Evolutionary conservation across 352 stramenopile species (phyloP), one percentile per base, ranked within the genome.

Genomic region (Plasmopara halstedii): DNA sequence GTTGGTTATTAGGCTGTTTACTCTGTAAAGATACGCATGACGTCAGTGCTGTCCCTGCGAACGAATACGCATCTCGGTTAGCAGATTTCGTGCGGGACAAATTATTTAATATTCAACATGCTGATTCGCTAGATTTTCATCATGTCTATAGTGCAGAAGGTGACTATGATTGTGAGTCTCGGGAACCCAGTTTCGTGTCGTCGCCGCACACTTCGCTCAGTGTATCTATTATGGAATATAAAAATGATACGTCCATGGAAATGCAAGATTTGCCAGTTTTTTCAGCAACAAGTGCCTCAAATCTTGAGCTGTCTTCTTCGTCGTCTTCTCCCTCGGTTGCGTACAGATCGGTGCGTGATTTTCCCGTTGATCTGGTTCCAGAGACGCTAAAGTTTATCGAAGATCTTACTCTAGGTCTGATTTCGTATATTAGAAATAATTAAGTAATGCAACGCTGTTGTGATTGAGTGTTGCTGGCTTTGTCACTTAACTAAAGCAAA

Each of bases 1-100:
- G 80, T 3, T 92, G 80, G 77, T 50, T 89, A 4, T 54, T 92
- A 8, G 80, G 77, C 0, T 48, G 59, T 26, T 35, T 92, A 33
- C 46, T 89, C 13, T 92, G 80, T 64, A 92, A 92, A 43, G 77
- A 92, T 44, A 85, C 65, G 4, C 72, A 83, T 38, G 77, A 92
- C 42, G 80, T 92, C 20, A 92, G 80, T 34, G 80, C 80, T 5
- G 80, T 92, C 35, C 80, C 73, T 4, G 61, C 80, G 1, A 52
- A 74, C 3, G 65, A 87, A 35, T 92, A 92, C 48, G 78, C 70
- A 2, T 73, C 68, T 27, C 73, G 80, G 13, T 54, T 92, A 13
- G 70, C 77, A 7, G 62, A 85, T 25, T 92, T 92, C 37, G 75
- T 92, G 13, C 73, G 72, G 13, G 67, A 73, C 10, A 70, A 73